Evolutionary conservation across 805 yeast species (phyloP), one percentile per base, ranked within the genome.

Genomic region (Metschnikowia lachancei): DNA sequence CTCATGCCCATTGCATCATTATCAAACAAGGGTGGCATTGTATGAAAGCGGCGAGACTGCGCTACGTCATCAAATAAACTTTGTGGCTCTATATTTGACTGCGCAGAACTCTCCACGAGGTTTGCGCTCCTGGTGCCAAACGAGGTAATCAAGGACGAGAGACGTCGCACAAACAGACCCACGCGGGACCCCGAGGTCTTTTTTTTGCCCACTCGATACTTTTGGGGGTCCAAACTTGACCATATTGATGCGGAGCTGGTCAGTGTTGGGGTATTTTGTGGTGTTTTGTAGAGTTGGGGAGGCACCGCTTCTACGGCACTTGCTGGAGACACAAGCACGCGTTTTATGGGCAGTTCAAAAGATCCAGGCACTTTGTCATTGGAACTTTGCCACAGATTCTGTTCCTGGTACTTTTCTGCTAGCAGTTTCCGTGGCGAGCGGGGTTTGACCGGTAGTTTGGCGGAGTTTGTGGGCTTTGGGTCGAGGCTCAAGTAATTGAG

Each of bases 291-390:
- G 19, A 39, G 14, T 22, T 45, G 40, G 13, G 28, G 36, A 4
- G 40, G 41, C 8, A 19, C 32, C 12, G 20, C n/a, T 9, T 16
- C 22, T 4, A 11, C 12, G 19, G 26, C 36, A 11, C 39, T 24
- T 31, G 16, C 31, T 8, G 41, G 41, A 22, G 43, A 34, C 19
- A 30, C 40, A 35, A 22, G n/a, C 26, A 39, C 37, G 14, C 30
- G 18, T 39, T 45, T 45, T 4, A 46, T 41, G 9, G 50, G 50
- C 46, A 43, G 45, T 19, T 43, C 46, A 42, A 34, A 46, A 13
- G 42, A 33, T 13, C 50, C 46, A 2, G 43, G 41, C 26, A 36
- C 35, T 19, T 29, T 35, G 34, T 9, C n/a, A 13, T n/a, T 38
- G 14, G 17, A 12, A 22, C 6, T 12, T 43, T 31, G 30, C 12